Conservation (phyloP, 768 basidiomycete species). For the Steccherinum ochraceum region DNA sequence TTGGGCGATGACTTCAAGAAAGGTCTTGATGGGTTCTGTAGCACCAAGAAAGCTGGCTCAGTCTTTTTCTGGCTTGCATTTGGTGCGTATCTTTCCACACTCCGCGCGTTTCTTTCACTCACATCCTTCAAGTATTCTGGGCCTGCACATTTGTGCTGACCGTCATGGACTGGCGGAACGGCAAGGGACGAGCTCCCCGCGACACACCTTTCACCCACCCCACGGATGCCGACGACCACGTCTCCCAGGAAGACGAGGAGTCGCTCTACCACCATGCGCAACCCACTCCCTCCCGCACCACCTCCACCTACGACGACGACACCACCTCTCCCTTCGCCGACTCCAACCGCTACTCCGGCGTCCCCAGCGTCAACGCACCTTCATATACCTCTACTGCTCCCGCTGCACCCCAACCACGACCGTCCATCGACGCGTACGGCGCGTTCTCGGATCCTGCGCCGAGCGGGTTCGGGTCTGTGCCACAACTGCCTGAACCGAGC, state of each 20-base stretch:
- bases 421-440: constrained; percentile 83
- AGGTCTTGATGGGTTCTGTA: constrained; percentile 78
- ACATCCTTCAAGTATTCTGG: constrained; percentile 62
- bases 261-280: constrained; percentile 45
- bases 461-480: constrained; percentile 50
- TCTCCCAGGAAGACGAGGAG: constrained; percentile 44
- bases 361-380: constrained; percentile 19
- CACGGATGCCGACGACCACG: constrained; percentile 22
- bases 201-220: constrained; percentile 79
- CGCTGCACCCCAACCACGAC: constrained; percentile 23
- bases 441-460: constrained; percentile 88
- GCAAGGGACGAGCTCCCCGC: constrained; percentile 44
- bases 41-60: constrained; percentile 84
- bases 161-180: constrained; percentile 72
- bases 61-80: constrained; percentile 89
- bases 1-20: constrained; percentile 57
- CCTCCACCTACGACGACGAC: constrained; percentile 11
- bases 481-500: constrained; percentile 32
- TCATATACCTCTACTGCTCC: constrained; percentile 21
- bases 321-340: constrained; percentile 47
- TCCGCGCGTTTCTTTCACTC: constrained; percentile 4
- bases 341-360: constrained; percentile 39
- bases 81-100: constrained; percentile 35
- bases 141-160: constrained; percentile 57
- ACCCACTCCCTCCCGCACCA: constrained; percentile 24